phyloP scores from a whole-genome alignment of 306 rosid species.

The Senna siamea region DNA sequence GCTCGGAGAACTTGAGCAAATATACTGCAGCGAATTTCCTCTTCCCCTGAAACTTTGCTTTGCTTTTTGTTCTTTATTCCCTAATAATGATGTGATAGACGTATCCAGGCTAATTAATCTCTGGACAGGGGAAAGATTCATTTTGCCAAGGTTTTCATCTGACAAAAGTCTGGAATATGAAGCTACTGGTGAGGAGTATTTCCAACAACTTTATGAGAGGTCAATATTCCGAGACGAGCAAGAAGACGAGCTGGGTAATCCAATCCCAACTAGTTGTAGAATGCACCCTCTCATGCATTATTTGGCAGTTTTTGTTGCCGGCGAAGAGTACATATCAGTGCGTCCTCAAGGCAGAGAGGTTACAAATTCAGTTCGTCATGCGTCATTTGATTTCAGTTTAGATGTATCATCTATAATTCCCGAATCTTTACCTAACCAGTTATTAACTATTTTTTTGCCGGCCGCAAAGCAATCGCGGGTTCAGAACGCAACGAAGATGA shows the following conservation, averaged over 20 bases:
- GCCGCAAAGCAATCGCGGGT: neutral
- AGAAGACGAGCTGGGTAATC: neutral
- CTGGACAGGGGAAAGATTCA: neutral
- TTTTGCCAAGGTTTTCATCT: neutral
- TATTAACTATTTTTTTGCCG: slow-evolving; percentile 12
- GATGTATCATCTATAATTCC: neutral
- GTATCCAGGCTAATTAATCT: neutral
- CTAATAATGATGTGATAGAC: neutral
- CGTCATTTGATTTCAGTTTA: slow-evolving; percentile 8
- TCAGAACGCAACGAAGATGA: neutral
- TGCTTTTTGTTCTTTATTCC: neutral
- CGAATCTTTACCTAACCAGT: neutral
- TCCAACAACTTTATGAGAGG: neutral
- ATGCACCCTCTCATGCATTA: neutral
- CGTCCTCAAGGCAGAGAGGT: neutral
- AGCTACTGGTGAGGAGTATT: neutral
- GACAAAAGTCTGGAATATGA: neutral
- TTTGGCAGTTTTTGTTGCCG: neutral
- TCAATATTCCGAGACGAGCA: neutral
- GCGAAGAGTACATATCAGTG: neutral
- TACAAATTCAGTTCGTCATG: neutral
- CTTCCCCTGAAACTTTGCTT: neutral
- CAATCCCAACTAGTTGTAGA: neutral
- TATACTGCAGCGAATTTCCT: neutral
- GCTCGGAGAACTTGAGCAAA: neutral